Evolutionary conservation across 768 basidiomycete species (phyloP).

Genomic region (Boletus barrowsii): DNA sequence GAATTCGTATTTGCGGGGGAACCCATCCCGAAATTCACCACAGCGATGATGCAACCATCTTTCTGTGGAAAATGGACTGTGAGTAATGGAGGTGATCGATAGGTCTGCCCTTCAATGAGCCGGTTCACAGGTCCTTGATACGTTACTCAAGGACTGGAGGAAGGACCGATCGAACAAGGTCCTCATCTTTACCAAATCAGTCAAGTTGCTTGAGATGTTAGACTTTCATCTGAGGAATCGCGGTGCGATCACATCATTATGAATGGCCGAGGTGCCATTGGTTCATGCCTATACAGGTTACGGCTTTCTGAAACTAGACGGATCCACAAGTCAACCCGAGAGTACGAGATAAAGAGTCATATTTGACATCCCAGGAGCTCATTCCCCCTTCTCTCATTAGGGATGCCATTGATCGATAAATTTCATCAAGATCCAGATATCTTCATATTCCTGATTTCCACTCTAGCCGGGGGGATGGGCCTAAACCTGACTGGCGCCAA

Average conservation of each 20-base stretch:
- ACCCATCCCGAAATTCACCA: slow-evolving; percentile 54
- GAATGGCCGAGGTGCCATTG: background rate
- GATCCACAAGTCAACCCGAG: slow-evolving; percentile 62
- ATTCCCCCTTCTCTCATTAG: slow-evolving; percentile 33
- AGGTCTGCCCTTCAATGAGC: background rate
- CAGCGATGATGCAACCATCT: slow-evolving; percentile 58
- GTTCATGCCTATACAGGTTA: slow-evolving; percentile 37
- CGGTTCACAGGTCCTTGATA: slow-evolving; percentile 58
- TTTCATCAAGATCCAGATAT: slow-evolving; percentile 74
- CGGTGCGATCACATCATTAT: slow-evolving; percentile 33
- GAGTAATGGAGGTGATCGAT: slow-evolving; percentile 23
- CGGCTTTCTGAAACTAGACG: slow-evolving; percentile 74
- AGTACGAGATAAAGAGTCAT: slow-evolving; percentile 44
- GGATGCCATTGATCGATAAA: slow-evolving; percentile 82
- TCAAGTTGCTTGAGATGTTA: slow-evolving; percentile 85
- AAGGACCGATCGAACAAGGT: slow-evolving; percentile 77
- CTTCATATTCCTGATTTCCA: slow-evolving; percentile 86
- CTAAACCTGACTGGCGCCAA: slow-evolving; percentile 91
- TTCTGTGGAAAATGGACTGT: slow-evolving; percentile 88
- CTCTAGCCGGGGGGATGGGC: slow-evolving; percentile 88
- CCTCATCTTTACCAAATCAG: slow-evolving; percentile 89
- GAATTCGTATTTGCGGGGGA: slow-evolving; percentile 61
- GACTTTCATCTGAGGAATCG: slow-evolving; percentile 64
- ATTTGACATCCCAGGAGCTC: background rate
- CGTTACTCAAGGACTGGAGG: slow-evolving; percentile 63